Percentiles rank a stretch among this genome's conserved stretches.
These are phyloP conservation scores for Phialophora tarda DNA, from an alignment of 2,329 filamentous ascomycete genomes.

Conservation along the genomic window DNA sequence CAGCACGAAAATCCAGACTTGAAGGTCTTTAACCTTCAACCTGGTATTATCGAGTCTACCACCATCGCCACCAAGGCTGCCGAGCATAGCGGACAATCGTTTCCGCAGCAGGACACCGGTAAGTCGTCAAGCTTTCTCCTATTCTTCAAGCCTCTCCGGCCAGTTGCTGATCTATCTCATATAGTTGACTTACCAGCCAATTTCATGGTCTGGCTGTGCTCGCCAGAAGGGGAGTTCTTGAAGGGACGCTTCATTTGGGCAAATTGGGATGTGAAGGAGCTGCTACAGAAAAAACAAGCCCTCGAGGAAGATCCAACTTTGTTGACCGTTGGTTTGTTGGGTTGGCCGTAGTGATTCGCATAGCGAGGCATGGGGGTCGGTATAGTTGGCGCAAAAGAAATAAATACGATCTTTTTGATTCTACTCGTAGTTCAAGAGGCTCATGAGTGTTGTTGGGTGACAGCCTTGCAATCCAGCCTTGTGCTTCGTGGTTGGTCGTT, in stretches of 20 bases:
- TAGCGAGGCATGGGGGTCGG: background rate
- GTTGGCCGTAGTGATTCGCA: constrained; percentile 1
- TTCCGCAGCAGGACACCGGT: constrained; percentile 5
- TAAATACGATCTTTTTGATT: background rate
- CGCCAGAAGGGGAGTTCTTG: constrained; percentile 54
- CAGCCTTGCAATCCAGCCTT: constrained; percentile 1
- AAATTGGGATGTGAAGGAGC: constrained; percentile 60
- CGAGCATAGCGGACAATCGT: background rate
- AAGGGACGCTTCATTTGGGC: constrained; percentile 55
- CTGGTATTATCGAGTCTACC: constrained; percentile 6
- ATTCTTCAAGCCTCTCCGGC: background rate
- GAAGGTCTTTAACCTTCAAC: constrained; percentile 9
- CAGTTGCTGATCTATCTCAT: background rate
- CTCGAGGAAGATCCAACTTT: background rate
- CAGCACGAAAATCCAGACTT: constrained; percentile 41
- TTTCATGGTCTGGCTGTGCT: constrained; percentile 55
- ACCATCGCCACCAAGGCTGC: background rate
- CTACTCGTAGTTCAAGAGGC: background rate
- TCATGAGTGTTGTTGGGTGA: background rate
- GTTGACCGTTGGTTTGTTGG: constrained; percentile 1
- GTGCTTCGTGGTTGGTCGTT: background rate
- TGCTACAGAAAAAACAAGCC: constrained; percentile 42
- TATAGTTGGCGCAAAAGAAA: background rate
- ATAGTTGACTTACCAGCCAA: constrained; percentile 45
- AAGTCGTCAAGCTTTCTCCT: background rate